phyloP scores from a whole-genome alignment of 176 grass and related monocot genomes.

The Juncus inflexus region DNA sequence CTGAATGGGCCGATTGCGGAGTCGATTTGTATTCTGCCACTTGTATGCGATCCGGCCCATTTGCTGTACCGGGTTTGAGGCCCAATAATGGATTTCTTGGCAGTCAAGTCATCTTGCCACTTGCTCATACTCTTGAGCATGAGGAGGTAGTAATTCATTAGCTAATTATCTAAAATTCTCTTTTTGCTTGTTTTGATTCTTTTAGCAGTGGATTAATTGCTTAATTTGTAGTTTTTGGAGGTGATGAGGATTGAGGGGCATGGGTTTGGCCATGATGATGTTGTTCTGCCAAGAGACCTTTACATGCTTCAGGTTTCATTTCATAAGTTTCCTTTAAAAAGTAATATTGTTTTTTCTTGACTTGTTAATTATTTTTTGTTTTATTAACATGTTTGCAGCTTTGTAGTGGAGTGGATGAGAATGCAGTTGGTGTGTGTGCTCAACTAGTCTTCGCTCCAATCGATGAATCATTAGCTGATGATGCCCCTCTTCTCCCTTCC shows the following conservation, averaged over 20 bases:
- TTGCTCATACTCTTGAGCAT: conserved; percentile 75
- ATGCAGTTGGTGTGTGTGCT: conserved; percentile 57
- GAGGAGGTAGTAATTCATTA: conserved; percentile 74
- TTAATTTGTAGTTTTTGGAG: conserved; percentile 63
- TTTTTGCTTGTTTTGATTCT: background rate
- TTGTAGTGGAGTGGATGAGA: conserved; percentile 82
- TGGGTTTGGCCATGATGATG: conserved; percentile 69
- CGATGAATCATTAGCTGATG: conserved; percentile 91
- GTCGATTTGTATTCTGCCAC: conserved; percentile 87
- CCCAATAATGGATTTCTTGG: conserved; percentile 59
- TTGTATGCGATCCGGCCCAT: conserved; percentile 60
- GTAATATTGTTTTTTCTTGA: background rate
- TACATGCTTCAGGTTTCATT: conserved; percentile 70
- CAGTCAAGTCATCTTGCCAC: conserved; percentile 71
- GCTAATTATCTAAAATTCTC: background rate
- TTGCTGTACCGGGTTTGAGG: conserved; percentile 69
- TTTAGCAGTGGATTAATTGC: background rate
- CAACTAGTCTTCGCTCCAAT: conserved; percentile 98
- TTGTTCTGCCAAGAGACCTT: conserved; percentile 71
- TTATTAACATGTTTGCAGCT: conserved; percentile 34
- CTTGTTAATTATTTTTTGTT: background rate
- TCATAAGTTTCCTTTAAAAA: background rate
- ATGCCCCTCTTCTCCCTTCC: conserved; percentile 73
- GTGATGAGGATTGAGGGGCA: conserved; percentile 88
- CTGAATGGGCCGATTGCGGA: conserved; percentile 92